phyloP scores from a whole-genome alignment of 1,284 basidiomycete genomes.

The Mycena citricolor region DNA sequence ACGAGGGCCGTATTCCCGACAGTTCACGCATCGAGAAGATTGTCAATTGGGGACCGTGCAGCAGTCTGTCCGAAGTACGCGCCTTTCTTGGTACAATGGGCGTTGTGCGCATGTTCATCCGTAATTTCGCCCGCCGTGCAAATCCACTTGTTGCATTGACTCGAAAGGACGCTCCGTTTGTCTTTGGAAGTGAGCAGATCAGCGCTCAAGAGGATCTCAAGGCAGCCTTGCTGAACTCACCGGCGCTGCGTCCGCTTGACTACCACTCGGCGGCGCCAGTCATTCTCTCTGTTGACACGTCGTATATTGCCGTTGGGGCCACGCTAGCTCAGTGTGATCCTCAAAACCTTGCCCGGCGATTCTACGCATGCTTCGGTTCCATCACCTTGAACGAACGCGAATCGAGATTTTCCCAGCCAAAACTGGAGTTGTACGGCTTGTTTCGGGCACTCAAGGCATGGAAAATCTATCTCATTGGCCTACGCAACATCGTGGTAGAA shows the following conservation, averaged over 20 bases:
- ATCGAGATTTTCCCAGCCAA: conserved; percentile 38
- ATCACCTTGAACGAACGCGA: conserved; percentile 37
- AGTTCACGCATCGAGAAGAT: conserved; percentile 23
- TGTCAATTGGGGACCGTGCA: conserved; percentile 26
- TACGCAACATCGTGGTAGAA: conserved; percentile 5
- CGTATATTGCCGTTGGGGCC: conserved; percentile 35
- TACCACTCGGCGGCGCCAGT: conserved; percentile 9
- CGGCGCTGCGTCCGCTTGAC: conserved; percentile 21
- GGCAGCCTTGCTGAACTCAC: conserved; percentile 18
- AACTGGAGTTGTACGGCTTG: conserved; percentile 37
- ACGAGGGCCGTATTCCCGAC: conserved; percentile 28
- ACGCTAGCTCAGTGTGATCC: conserved; percentile 32
- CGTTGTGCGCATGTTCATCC: conserved; percentile 28
- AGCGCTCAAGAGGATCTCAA: conserved; percentile 27
- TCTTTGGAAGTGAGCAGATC: conserved; percentile 23
- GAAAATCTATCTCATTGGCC: conserved; percentile 2
- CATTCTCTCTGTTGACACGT: conserved; percentile 30
- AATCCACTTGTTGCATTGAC: conserved; percentile 28
- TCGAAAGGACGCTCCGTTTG: conserved; percentile 23
- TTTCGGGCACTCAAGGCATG: background rate
- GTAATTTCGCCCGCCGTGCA: conserved; percentile 23
- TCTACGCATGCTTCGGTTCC: conserved; percentile 32
- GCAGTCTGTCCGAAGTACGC: conserved; percentile 26
- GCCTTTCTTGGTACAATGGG: conserved; percentile 31
- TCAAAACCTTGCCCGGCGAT: conserved; percentile 2